Evolutionary conservation across 2,329 filamentous ascomycete genomes (phyloP).

Genomic region (Ceratocystis eucalypticola): DNA sequence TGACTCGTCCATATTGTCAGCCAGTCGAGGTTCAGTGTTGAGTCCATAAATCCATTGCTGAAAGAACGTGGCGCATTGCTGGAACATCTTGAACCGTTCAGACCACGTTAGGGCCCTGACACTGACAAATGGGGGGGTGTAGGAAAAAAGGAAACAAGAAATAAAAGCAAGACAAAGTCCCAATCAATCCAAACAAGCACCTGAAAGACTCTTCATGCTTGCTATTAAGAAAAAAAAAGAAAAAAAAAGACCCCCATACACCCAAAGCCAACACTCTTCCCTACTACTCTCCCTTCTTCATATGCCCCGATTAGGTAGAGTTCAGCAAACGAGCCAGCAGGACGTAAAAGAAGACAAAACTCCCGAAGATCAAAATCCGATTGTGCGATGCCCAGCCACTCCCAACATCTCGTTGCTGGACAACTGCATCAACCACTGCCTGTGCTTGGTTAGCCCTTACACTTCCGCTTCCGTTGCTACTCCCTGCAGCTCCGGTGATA

Average conservation of each 20-base stretch:
- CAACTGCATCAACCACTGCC: conserved; percentile 64
- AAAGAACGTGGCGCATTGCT: background rate
- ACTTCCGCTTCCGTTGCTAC: conserved; percentile 12
- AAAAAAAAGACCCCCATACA: background rate
- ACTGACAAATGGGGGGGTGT: background rate
- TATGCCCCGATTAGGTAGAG: conserved; percentile 8
- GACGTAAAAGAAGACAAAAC: conserved; percentile 67
- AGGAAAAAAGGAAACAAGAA: background rate
- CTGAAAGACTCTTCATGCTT: background rate
- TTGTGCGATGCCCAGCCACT: conserved; percentile 71
- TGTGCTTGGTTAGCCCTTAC: conserved; percentile 35
- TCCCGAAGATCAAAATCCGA: conserved; percentile 60
- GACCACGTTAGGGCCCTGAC: background rate
- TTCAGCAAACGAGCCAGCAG: conserved; percentile 58
- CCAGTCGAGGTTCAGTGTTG: too few species aligned
- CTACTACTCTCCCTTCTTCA: too few species aligned
- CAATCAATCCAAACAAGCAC: background rate
- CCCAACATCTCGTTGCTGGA: conserved; percentile 63
- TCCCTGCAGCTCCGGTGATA: conserved; percentile 45
- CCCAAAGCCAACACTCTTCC: too few species aligned
- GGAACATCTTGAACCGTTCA: background rate
- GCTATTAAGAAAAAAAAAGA: background rate
- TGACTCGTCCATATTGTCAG: background rate
- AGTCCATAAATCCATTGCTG: background rate
- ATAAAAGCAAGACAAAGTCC: background rate